phyloP scores from a whole-genome alignment of 495 filamentous ascomycete genomes.

The Penicillium verhagenii region DNA sequence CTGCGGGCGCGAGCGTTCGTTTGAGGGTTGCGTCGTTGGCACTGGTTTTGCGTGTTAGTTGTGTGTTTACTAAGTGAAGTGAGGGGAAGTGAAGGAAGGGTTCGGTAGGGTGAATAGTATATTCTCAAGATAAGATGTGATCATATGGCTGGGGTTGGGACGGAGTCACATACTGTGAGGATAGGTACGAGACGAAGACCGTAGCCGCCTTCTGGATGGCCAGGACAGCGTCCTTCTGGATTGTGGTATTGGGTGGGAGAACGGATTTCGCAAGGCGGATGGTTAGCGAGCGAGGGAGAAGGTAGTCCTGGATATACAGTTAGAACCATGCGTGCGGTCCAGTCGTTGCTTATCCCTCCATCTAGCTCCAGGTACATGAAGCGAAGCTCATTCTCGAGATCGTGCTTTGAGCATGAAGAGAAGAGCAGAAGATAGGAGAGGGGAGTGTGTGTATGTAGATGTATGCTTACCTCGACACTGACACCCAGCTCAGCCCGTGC shows the following conservation, averaged over 20 bases:
- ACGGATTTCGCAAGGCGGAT: slow-evolving; percentile 91
- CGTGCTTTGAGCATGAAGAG: too few species aligned
- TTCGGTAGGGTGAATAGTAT: not conserved
- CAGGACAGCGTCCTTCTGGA: slow-evolving; percentile 88
- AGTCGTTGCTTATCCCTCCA: too few species aligned
- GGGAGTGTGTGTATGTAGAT: not conserved
- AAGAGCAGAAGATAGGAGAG: not conserved
- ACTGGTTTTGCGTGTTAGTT: too few species aligned
- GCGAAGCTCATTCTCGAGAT: too few species aligned
- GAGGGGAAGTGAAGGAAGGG: too few species aligned
- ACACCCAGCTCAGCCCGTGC: slow-evolving; percentile 43
- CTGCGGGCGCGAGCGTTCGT: slow-evolving; percentile 81
- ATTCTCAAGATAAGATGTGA: not conserved
- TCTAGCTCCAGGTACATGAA: too few species aligned
- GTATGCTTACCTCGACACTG: slow-evolving; percentile 40
- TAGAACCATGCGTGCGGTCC: not conserved
- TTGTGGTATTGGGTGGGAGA: slow-evolving; percentile 92
- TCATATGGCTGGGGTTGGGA: too few species aligned
- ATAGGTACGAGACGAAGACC: slow-evolving; percentile 90
- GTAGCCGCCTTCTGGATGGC: slow-evolving; percentile 92
- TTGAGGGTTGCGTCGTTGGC: slow-evolving; percentile 77
- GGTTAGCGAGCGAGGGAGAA: slow-evolving; percentile 89
- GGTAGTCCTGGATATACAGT: slow-evolving; percentile 67
- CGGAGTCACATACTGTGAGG: slow-evolving; percentile 77
- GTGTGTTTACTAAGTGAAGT: too few species aligned